These are phyloP conservation scores for Turnera subulata DNA, from an alignment of 345 rosid species.

Conservation along the genomic window DNA sequence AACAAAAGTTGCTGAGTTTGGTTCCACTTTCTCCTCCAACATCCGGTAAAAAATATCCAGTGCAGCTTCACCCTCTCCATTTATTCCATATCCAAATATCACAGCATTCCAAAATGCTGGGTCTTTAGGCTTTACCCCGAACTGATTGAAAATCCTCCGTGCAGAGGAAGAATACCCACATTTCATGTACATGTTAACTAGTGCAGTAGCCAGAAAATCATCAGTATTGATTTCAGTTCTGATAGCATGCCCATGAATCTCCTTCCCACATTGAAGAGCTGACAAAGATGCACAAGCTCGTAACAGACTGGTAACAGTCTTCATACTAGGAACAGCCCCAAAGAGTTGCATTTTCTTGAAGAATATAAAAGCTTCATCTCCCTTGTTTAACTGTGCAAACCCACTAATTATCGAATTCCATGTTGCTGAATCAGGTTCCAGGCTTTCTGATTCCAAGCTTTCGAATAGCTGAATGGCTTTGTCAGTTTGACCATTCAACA, in stretches of 20 bases:
- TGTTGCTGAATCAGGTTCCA: constrained; percentile 57
- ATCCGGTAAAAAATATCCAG: constrained; percentile 46
- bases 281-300: constrained; percentile 54
- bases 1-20: constrained; percentile 49
- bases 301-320: constrained; percentile 56
- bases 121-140: constrained; percentile 46
- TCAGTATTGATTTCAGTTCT: constrained; percentile 35
- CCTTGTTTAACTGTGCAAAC: constrained; percentile 47
- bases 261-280: constrained; percentile 48
- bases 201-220: constrained; percentile 44
- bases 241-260: constrained; percentile 49
- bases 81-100: constrained; percentile 68
- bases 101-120: constrained; percentile 73
- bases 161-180: constrained; percentile 45
- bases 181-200: constrained; percentile 60
- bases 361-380: constrained; percentile 42
- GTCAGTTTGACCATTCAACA: constrained; percentile 48
- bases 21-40: constrained; percentile 37
- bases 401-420: constrained; percentile 71
- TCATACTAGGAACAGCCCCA: constrained; percentile 38
- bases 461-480: constrained; percentile 45
- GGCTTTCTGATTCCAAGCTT: constrained; percentile 38
- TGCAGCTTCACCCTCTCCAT: constrained; percentile 51
- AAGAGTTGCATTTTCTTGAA: constrained; percentile 50
- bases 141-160: constrained; percentile 36